Conservation (phyloP, 1,139 yeast genomes). For the Pneumocystis murina region DNA sequence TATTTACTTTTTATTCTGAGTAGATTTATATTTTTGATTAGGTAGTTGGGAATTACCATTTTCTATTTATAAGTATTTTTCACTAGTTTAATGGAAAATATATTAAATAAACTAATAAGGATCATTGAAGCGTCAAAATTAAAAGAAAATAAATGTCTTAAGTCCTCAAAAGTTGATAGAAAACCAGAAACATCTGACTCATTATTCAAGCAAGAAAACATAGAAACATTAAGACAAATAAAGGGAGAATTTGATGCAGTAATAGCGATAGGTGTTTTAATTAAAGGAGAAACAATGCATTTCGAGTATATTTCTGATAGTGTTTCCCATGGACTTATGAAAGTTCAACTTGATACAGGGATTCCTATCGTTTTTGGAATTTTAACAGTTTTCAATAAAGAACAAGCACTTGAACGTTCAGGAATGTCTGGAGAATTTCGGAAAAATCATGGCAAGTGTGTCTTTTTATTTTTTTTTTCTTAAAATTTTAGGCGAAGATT, state of each 20-base stretch:
- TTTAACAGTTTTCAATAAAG: slow-evolving; percentile 82
- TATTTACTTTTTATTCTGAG: slow-evolving; percentile 26
- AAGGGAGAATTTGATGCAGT: slow-evolving; percentile 54
- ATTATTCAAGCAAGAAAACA: neutral
- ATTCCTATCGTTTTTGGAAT: slow-evolving; percentile 86
- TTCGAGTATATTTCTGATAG: slow-evolving; percentile 93
- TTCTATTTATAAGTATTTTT: neutral
- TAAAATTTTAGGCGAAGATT: neutral
- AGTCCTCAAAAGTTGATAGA: neutral
- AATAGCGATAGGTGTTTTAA: slow-evolving; percentile 84
- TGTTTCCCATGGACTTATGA: slow-evolving; percentile 75
- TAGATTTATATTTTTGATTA: neutral
- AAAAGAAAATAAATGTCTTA: neutral
- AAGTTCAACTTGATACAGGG: slow-evolving; percentile 50
- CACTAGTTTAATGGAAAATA: neutral
- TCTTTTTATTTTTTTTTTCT: neutral
- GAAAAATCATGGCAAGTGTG: neutral
- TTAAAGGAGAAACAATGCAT: slow-evolving; percentile 96
- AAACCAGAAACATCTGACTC: neutral
- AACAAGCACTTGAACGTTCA: slow-evolving; percentile 85
- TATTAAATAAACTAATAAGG: neutral
- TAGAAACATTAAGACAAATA: neutral
- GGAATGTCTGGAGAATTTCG: slow-evolving; percentile 29
- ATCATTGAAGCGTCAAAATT: neutral
- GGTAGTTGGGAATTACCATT: neutral